Evolutionary conservation across 2,329 filamentous ascomycete genomes (phyloP).

Genomic region (Zelopaecilomyces penicillatus): DNA sequence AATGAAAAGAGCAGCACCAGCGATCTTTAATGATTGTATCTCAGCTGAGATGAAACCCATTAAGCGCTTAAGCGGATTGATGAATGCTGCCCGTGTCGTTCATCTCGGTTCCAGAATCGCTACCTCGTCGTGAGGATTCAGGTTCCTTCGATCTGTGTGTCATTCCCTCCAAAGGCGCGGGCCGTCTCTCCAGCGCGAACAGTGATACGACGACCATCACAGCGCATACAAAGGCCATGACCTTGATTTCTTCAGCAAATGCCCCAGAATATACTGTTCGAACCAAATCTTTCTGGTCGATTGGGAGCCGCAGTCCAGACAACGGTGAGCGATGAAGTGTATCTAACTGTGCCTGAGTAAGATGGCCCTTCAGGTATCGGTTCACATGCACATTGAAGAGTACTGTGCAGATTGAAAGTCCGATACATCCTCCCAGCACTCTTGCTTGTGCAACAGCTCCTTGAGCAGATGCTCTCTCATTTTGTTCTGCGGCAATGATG

Average conservation of each 20-base stretch:
- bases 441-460: constrained; percentile 52
- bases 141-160: constrained; percentile 22
- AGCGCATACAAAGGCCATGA: constrained; percentile 37
- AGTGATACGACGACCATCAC: constrained; percentile 36
- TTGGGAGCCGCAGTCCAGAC: constrained; percentile 26
- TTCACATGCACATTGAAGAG: constrained; percentile 43
- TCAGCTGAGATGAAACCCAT: not conserved
- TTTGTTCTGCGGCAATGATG: constrained; percentile 37
- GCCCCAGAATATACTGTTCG: constrained; percentile 36
- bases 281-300: constrained; percentile 24
- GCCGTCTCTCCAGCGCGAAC: constrained; percentile 35
- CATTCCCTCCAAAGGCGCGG: constrained; percentile 25
- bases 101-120: constrained; percentile 30
- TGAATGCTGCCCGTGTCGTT: constrained; percentile 19
- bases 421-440: constrained; percentile 51
- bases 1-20: too few species aligned
- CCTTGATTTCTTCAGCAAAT: constrained; percentile 37
- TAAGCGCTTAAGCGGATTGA: constrained; percentile 12
- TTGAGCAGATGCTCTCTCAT: constrained; percentile 49
- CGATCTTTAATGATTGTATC: too few species aligned
- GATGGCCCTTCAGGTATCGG: constrained; percentile 24
- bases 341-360: constrained; percentile 30
- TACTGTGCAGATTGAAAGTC: constrained; percentile 50
- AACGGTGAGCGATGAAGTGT: constrained; percentile 37
- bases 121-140: constrained; percentile 22